A percentile compares a stretch with the other conserved stretches of the same genome.
Conservation (phyloP, 495 filamentous ascomycete genomes). For the Penicillium salamii region DNA sequence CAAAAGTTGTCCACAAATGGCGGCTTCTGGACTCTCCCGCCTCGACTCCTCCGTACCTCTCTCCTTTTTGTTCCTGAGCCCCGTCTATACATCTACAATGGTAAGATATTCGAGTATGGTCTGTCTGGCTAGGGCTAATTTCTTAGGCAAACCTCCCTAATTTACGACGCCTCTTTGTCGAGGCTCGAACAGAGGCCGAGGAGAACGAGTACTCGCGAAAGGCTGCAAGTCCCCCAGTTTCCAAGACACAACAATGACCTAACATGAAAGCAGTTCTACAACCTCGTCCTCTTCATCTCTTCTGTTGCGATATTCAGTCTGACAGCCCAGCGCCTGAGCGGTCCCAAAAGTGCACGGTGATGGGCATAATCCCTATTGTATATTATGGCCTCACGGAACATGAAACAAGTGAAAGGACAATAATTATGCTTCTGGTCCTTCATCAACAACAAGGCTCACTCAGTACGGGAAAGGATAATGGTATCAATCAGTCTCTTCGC, state of each 20-base stretch:
- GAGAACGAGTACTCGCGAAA: constrained; percentile 92
- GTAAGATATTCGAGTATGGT: constrained; percentile 4
- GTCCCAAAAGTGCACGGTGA: constrained; percentile 39
- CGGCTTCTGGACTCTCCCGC: constrained; percentile 27
- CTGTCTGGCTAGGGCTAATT: constrained; percentile 8
- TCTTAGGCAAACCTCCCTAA: constrained; percentile 84
- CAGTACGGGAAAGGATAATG: neutral
- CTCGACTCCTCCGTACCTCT: neutral
- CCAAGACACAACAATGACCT: neutral
- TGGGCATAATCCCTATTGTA: neutral
- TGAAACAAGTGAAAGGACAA: constrained; percentile 4
- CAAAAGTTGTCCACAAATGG: constrained; percentile 45
- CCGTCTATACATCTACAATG: too few species aligned
- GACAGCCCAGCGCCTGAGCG: constrained; percentile 72
- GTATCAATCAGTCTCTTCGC: constrained; percentile 50
- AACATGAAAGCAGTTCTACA: constrained; percentile 76
- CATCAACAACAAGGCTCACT: neutral
- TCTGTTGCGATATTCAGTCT: constrained; percentile 92
- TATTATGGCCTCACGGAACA: neutral
- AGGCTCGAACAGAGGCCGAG: constrained; percentile 88
- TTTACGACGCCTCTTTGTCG: constrained; percentile 91
- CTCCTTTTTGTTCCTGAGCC: too few species aligned
- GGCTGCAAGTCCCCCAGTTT: constrained; percentile 55
- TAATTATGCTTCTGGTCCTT: neutral
- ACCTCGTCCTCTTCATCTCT: constrained; percentile 91